A percentile compares a stretch with the other conserved stretches of the same genome.
phyloP scores from a whole-genome alignment of 1,139 yeast species.

The Lodderomyces parapsilosis region DNA sequence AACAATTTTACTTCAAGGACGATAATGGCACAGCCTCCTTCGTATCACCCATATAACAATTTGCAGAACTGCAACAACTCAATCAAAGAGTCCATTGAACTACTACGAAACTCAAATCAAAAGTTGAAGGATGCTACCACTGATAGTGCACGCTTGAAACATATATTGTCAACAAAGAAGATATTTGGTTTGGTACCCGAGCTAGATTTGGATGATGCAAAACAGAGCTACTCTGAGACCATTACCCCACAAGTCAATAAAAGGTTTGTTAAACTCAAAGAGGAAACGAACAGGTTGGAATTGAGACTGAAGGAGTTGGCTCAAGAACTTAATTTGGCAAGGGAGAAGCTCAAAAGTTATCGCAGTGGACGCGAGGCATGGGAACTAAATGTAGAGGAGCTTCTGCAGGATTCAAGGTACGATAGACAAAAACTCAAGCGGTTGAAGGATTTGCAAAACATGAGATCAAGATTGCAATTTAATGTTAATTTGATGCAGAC shows the following conservation, averaged over 20 bases:
- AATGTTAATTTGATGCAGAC: slow-evolving; percentile 31
- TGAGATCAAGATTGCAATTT: slow-evolving; percentile 51
- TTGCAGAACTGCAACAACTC: slow-evolving; percentile 28
- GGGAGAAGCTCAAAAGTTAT: background rate
- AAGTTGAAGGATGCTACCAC: slow-evolving; percentile 31
- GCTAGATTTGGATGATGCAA: slow-evolving; percentile 41
- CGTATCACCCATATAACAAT: slow-evolving; percentile 6
- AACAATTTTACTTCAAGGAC: too few species aligned
- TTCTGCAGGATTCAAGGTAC: background rate
- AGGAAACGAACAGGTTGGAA: slow-evolving; percentile 7
- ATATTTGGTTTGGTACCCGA: slow-evolving; percentile 46
- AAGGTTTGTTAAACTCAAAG: slow-evolving; percentile 30
- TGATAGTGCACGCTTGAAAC: slow-evolving; percentile 34
- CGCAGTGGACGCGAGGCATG: background rate
- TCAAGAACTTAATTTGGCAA: slow-evolving; percentile 1
- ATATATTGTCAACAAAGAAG: slow-evolving; percentile 33
- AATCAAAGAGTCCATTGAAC: slow-evolving; percentile 29
- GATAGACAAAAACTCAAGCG: background rate
- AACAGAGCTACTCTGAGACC: slow-evolving; percentile 27
- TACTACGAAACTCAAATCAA: slow-evolving; percentile 30
- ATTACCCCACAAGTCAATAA: slow-evolving; percentile 36
- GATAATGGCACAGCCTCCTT: background rate
- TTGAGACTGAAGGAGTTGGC: background rate
- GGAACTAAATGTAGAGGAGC: background rate
- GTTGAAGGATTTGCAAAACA: slow-evolving; percentile 25